A percentile compares a stretch with the other conserved stretches of the same genome.
Evolutionary conservation across 2,329 filamentous ascomycete species (phyloP).

Genomic region (Zasmidium citrigriseum): DNA sequence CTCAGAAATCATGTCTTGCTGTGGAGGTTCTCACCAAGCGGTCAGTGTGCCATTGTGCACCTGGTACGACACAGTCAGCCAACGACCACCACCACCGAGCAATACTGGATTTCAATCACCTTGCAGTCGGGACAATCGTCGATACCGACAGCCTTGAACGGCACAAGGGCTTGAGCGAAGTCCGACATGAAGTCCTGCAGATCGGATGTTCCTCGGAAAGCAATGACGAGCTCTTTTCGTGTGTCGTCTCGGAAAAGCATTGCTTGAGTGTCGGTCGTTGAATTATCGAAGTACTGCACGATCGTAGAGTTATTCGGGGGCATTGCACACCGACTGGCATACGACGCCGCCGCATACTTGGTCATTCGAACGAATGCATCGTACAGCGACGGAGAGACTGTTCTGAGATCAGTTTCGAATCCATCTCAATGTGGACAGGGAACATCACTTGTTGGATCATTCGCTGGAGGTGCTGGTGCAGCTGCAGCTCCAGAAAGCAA

Average conservation of each 20-base stretch:
- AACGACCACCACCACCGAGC: no score
- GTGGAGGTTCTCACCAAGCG: constrained; percentile 1
- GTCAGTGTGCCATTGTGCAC: constrained; percentile 13
- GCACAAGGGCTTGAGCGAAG: constrained; percentile 7
- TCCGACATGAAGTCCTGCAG: constrained; percentile 13
- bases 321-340: constrained; percentile 6
- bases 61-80: no score
- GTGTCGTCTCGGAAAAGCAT: constrained; percentile 14
- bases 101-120: no score
- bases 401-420: not conserved
- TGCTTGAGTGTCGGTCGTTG: constrained; percentile 8
- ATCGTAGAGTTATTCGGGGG: constrained; percentile 8
- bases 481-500: no score
- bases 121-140: constrained; percentile 9
- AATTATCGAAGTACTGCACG: constrained; percentile 15
- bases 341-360: constrained; percentile 11
- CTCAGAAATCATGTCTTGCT: not conserved
- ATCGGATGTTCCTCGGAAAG: constrained; percentile 14
- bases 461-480: no score
- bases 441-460: no score
- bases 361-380: constrained; percentile 10
- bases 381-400: constrained; percentile 11
- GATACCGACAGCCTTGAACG: constrained; percentile 9
- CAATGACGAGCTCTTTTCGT: constrained; percentile 9
- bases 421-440: no score